phyloP scores from a whole-genome alignment of 169 alveolate genomes.

The Plasmodium cynomolgi region DNA sequence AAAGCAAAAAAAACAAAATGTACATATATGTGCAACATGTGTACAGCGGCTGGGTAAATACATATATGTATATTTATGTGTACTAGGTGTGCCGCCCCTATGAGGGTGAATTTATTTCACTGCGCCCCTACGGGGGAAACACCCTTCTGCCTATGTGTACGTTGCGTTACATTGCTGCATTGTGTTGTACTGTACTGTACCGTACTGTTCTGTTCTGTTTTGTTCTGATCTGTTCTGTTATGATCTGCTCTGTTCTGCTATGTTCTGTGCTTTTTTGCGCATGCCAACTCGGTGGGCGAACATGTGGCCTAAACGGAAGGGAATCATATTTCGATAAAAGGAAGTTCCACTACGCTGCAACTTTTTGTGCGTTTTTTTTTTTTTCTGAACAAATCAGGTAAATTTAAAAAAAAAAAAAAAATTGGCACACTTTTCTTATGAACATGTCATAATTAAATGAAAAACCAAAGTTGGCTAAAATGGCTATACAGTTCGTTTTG shows the following conservation, averaged over 20 bases:
- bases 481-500: neutral
- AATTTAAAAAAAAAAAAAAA: constrained; percentile 16
- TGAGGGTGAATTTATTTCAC: neutral
- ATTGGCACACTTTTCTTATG: constrained; percentile 6
- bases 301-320: neutral
- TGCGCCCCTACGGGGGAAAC: neutral
- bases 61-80: neutral
- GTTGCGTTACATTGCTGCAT: neutral
- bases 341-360: neutral
- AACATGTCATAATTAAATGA: neutral
- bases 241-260: neutral
- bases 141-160: neutral
- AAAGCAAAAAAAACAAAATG: constrained; percentile 6
- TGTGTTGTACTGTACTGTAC: neutral
- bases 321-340: neutral
- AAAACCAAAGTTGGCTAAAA: neutral
- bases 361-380: neutral
- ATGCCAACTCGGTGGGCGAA: neutral
- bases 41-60: neutral
- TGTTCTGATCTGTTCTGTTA: neutral
- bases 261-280: neutral
- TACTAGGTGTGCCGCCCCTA: neutral
- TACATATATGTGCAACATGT: neutral
- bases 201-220: neutral
- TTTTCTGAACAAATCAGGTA: neutral